Conservation (phyloP, 768 basidiomycete genomes). For the Termitomyces sp. region DNA sequence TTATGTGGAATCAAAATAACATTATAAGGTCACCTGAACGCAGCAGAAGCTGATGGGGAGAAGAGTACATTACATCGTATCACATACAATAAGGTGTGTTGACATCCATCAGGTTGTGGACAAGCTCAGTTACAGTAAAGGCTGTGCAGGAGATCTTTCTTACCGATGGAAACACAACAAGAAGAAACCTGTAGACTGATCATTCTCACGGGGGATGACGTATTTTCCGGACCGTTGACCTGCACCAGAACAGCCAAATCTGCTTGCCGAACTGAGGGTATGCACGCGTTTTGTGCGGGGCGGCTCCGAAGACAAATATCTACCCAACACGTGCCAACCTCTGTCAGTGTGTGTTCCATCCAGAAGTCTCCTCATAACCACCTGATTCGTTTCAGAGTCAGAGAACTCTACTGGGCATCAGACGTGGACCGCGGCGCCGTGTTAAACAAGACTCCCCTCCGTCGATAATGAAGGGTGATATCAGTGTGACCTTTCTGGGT, state of each 20-base stretch:
- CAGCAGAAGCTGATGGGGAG: too few relatives aligned
- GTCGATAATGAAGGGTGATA: slow-evolving; percentile 28
- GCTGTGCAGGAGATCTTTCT: too few relatives aligned
- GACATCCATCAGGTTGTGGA: too few relatives aligned
- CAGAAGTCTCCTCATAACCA: neutral
- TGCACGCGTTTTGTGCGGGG: neutral
- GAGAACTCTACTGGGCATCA: neutral
- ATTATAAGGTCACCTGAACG: neutral
- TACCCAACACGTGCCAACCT: slow-evolving; percentile 3
- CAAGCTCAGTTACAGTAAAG: too few relatives aligned
- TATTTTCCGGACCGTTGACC: neutral
- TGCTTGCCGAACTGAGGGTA: neutral
- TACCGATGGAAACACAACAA: too few relatives aligned
- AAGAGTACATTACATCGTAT: neutral
- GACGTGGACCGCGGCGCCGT: neutral
- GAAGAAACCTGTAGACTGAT: too few relatives aligned
- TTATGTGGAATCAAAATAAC: neutral
- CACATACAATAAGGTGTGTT: too few relatives aligned
- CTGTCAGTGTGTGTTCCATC: neutral
- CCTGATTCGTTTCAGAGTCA: neutral
- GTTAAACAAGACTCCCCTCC: neutral
- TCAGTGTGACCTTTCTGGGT: slow-evolving; percentile 68
- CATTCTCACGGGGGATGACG: neutral
- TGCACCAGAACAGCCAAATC: neutral
- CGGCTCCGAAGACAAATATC: neutral